Percentiles rank a stretch among this genome's conserved stretches.
phyloP scores from a whole-genome alignment of 2,329 filamentous ascomycete species.

The Cladophialophora exuberans region DNA sequence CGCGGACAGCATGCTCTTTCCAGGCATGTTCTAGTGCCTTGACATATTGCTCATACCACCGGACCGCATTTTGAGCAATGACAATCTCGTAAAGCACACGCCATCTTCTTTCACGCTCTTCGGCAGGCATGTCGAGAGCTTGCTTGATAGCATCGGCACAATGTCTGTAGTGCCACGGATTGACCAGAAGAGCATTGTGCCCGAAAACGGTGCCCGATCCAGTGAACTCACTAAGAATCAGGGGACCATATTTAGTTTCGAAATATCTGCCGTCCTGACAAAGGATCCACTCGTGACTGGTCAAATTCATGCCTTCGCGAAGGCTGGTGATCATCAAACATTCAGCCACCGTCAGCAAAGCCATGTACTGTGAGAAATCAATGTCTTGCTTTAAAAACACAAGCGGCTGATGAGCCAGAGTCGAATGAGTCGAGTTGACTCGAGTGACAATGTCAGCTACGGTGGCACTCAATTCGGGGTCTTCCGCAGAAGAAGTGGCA shows the following conservation, averaged over 20 bases:
- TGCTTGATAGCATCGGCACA: conserved; percentile 83
- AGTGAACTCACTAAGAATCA: conserved; percentile 94
- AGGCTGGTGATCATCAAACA: conserved; percentile 92
- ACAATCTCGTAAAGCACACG: conserved; percentile 72
- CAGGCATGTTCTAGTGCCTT: conserved; percentile 73
- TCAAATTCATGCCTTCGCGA: conserved; percentile 96
- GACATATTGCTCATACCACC: conserved; percentile 81
- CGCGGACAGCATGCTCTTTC: conserved; percentile 80
- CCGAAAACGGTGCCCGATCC: conserved; percentile 87
- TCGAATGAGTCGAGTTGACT: conserved; percentile 90
- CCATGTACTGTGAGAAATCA: conserved; percentile 89
- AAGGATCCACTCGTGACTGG: conserved; percentile 89
- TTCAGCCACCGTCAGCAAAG: conserved; percentile 85
- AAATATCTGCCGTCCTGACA: conserved; percentile 82
- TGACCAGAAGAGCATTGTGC: conserved; percentile 80
- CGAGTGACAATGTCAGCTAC: conserved; percentile 93
- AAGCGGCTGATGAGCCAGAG: conserved; percentile 86
- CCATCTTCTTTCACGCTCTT: conserved; percentile 77
- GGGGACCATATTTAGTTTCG: conserved; percentile 79
- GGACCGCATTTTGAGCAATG: conserved; percentile 77
- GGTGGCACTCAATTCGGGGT: conserved; percentile 81
- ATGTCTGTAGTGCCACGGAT: conserved; percentile 92
- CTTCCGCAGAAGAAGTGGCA: conserved; percentile 85
- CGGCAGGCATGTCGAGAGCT: conserved; percentile 76
- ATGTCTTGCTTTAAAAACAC: conserved; percentile 96